phyloP scores from a whole-genome alignment of 805 yeast species.

The Scheffersomyces ergatensis region DNA sequence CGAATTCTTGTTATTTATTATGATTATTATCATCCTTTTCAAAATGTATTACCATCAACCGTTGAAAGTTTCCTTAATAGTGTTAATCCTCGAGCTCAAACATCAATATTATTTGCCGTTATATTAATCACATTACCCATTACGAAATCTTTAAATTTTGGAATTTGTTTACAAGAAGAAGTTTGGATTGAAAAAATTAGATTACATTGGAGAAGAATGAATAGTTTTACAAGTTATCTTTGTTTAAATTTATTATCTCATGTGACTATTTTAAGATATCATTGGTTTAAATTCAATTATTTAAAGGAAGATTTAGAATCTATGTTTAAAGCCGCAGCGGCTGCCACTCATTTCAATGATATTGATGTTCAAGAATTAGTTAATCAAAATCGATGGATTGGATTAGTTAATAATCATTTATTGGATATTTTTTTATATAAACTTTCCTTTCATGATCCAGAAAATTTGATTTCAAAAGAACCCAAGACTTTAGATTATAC shows the following conservation, averaged over 20 bases:
- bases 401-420: no score
- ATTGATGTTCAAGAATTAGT: not conserved
- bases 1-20: not conserved
- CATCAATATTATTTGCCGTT: not conserved
- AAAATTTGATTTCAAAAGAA: not conserved
- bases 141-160: not conserved
- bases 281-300: no score
- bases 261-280: not conserved
- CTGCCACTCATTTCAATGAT: not conserved
- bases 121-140: not conserved
- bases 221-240: not conserved
- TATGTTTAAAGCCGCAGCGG: not conserved
- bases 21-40: slow-evolving; percentile 2
- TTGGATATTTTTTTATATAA: no score
- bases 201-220: not conserved
- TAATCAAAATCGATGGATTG: no score
- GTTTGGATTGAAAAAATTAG: not conserved
- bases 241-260: not conserved
- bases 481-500: not conserved
- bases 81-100: not conserved
- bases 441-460: not conserved
- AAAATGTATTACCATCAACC: slow-evolving; percentile 2
- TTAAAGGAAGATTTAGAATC: not conserved
- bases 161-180: not conserved
- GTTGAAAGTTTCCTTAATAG: not conserved